Base-by-base conservation (phyloP, 108 stramenopile genomes). In the Ochromonas danica region DNA sequence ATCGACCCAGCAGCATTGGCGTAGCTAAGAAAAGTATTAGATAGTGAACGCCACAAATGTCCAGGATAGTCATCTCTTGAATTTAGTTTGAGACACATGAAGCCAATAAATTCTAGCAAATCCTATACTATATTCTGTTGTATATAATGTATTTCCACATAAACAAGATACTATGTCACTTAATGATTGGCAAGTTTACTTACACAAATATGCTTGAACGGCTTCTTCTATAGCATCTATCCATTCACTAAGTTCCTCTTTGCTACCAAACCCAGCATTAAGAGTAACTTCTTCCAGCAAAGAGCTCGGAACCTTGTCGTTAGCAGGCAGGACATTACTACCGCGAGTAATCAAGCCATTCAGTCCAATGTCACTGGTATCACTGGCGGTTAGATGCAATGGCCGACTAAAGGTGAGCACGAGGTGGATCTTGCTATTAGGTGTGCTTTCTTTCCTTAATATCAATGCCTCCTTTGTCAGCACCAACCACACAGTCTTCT, bases 191-290 rank as follows among this genome's bases (percentile, higher is more conserved):
- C n/a, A n/a, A n/a, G n/a, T n/a, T n/a, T n/a, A n/a, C n/a, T n/a
- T n/a, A n/a, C n/a, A n/a, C n/a, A n/a, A n/a, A n/a, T n/a, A n/a
- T n/a, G n/a, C n/a, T n/a, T n/a, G n/a, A 51, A 51, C 22, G 45
- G 45, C 6, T 14, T 51, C 45, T 14, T 51, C 6, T 14, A 51
- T 22, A 51, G 45, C 17, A 33, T 67, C 63, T 25, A 67, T 67
- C 63, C 63, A 67, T 67, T 67, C 63, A 67, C 25, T 67, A 3
- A 67, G 6, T 36, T 31, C 31, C 3, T 67, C 63, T 67, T 67
- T 67, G 31, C 35, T 67, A 28, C 10, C 33, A 67, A 67, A 67
- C 10, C 14, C 63, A 51, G 22, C 22, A 14, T 51, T 22, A 6
- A 6, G 22, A 14, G 6, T 36, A 31, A 10, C 63, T 31, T 36